Evolutionary conservation across 768 basidiomycete genomes (phyloP), one percentile per base, ranked within the genome.

Genomic region (Suillus variegatus): DNA sequence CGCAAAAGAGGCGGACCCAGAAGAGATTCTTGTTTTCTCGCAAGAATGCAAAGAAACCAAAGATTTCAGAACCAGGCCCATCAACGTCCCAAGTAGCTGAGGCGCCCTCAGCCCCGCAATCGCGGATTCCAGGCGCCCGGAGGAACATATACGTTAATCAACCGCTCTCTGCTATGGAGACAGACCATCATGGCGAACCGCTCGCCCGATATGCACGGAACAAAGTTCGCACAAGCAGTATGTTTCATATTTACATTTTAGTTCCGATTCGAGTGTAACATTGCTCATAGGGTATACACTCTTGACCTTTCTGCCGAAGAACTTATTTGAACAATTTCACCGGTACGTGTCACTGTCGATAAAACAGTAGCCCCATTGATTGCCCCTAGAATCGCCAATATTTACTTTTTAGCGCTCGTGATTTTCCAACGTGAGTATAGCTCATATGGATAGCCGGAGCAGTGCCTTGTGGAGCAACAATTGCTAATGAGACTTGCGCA

Each of bases 211-310:
- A 95, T 77, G 85, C 86, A 38, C 82, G 96, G 72, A 98, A 97
- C 76, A 98, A 97, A 85, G 94, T 98, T 68, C 84, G 91, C 73
- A 97, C 96, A 47, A 92, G 91, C 69, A 97, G 94, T 95, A 77
- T 80, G 92, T 87, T 14, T 49, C 46, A 5, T 41, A 20, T 41
- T 2, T 12, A 60, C 38, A 44, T 36, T 2, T 51, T 6, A 28
- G 36, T 36, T 6, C 35, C 12, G 3, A 12, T 36, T 32, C 7
- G 32, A 55, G 32, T 35, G 14, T 67, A 66, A 67, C 49, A 60
- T 49, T 43, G 2, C 8, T 22, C 32, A 9, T 73, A 95, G 94
- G 96, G 78, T 99, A 98, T 78, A 97, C 95, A 36, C 76, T 93
- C 57, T 60, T 97, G 60, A 93, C 94, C 1, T 99, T 98, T 74